These are phyloP conservation scores for Albophoma yamanashiensis DNA, from an alignment of 2,329 filamentous ascomycete species.

Conservation along the genomic window DNA sequence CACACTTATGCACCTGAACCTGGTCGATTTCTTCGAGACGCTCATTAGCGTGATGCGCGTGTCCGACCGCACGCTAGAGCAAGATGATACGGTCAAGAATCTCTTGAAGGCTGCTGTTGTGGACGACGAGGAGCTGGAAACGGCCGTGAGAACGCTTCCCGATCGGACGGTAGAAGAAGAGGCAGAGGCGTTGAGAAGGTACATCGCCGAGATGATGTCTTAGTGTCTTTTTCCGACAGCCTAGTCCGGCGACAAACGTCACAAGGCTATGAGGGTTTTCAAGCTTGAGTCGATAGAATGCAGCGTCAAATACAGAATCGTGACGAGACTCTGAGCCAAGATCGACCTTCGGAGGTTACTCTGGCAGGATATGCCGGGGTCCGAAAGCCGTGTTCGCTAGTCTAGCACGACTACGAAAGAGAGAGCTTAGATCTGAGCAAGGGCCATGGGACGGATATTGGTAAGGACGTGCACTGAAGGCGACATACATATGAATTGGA, in stretches of 20 bases:
- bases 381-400: not conserved
- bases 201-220: slow-evolving; percentile 29
- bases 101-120: slow-evolving; percentile 30
- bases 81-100: slow-evolving; percentile 23
- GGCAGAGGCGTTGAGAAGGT: slow-evolving; percentile 32
- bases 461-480: not conserved
- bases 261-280: no score
- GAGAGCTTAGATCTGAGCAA: not conserved
- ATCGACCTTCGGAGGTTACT: no score
- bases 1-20: slow-evolving; percentile 35
- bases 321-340: not conserved
- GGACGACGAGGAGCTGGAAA: slow-evolving; percentile 26
- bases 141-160: slow-evolving; percentile 29
- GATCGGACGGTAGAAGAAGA: slow-evolving; percentile 41
- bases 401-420: not conserved
- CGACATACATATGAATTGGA: not conserved
- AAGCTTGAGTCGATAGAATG: not conserved
- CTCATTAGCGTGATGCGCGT: slow-evolving; percentile 37
- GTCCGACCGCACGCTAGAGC: slow-evolving; percentile 21
- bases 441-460: not conserved
- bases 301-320: not conserved
- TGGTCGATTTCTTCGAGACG: slow-evolving; percentile 43
- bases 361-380: not conserved
- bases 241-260: not conserved
- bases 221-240: slow-evolving; percentile 6